Evolutionary conservation across 441 rosid species (phyloP), one percentile per base, ranked within the genome.

Genomic region (Erodium texanum): DNA sequence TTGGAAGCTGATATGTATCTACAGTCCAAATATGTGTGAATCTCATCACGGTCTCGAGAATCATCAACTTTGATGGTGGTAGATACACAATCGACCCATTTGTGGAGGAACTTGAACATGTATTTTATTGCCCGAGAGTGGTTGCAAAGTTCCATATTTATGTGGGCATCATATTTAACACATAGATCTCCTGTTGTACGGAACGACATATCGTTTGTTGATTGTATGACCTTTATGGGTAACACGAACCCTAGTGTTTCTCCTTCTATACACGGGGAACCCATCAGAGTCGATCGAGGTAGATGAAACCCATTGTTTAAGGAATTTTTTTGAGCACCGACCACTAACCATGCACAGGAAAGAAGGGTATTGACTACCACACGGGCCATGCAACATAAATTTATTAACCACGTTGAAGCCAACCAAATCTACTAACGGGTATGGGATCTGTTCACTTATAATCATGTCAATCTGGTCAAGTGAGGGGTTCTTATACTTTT

Each of bases 311-410:
- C 45, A 66, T 5, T 7, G 8, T 2, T 64, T 70, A 0, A 78
- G 72, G 45, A 19, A 72, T 18, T 43, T 6, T 15, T 67, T 65
- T 0, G 8, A 20, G 19, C 59, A 54, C 0, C 3, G 1, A 0
- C 66, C 34, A 2, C 68, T 67, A 0, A 10, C 1, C 66, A 70
- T 74, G 7, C 70, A 77, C 0, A 63, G 68, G 0, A 36, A 3
- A 0, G 14, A 3, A 7, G 0, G 29, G 15, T 18, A 27, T 1
- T 2, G 5, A n/a, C n/a, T 1, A 0, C 73, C 69, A 56, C 75
- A 68, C 14, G 77, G 75, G 0, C 68, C 73, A 32, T 71, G 74
- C 0, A 68, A 38, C 78, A 75, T 75, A n/a, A 62, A 69, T 18
- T 68, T 23, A 0, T 34, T 2, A 1, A 69, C 68, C 7, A 9